These are phyloP conservation scores for Solanum chmielewskii DNA, from an alignment of 257 asterid genomes.

Conservation along the genomic window DNA sequence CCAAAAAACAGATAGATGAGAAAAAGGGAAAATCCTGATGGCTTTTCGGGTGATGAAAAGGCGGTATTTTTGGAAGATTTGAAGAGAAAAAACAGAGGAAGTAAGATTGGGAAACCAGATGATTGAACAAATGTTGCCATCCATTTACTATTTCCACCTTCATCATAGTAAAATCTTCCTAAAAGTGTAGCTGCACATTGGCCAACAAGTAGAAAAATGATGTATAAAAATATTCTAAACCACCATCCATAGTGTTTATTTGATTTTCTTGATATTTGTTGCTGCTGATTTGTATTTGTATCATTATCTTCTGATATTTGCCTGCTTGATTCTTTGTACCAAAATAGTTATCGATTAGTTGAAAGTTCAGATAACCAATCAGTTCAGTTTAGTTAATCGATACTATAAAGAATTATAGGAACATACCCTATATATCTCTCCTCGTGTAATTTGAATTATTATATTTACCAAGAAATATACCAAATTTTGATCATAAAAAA, in stretches of 20 bases:
- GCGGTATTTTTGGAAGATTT: neutral
- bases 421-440: neutral
- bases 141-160: constrained; percentile 40
- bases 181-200: constrained; percentile 26
- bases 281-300: neutral
- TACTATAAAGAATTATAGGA: neutral
- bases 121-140: constrained; percentile 29
- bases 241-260: constrained; percentile 7
- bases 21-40: neutral
- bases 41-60: neutral
- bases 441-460: neutral
- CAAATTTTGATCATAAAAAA: neutral
- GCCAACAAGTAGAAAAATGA: constrained; percentile 12
- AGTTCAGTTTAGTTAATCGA: no score
- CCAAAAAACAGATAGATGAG: constrained; percentile 19
- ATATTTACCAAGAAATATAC: neutral
- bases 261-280: neutral
- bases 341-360: neutral
- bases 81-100: constrained; percentile 14
- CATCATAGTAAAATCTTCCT: constrained; percentile 22
- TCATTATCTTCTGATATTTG: neutral
- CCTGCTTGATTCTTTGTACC: neutral
- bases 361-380: neutral
- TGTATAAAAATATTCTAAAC: constrained; percentile 13
- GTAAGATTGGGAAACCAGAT: constrained; percentile 19